phyloP scores from a whole-genome alignment of 2,329 filamentous ascomycete genomes.

The Fusarium musae region DNA sequence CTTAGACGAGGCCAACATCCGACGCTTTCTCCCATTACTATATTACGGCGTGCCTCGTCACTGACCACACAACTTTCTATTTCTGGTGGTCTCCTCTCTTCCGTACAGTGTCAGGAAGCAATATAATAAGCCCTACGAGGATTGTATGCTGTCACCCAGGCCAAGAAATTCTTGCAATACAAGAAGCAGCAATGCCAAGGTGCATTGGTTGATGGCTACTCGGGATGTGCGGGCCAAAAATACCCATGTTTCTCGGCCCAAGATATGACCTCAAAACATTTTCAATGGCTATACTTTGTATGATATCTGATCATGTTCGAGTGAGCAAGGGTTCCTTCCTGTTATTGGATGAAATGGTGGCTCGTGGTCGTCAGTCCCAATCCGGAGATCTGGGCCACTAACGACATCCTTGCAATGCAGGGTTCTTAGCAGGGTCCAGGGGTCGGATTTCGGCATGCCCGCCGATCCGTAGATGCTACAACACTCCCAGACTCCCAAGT shows the following conservation, averaged over 20 bases:
- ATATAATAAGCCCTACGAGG: not conserved
- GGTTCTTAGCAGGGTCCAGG: conserved; percentile 41
- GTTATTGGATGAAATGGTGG: conserved; percentile 19
- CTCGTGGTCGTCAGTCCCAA: conserved; percentile 31
- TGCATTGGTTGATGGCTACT: not conserved
- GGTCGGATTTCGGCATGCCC: conserved; percentile 31
- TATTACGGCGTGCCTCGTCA: not conserved
- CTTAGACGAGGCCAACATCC: not conserved
- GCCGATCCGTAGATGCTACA: conserved; percentile 28
- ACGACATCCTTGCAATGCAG: conserved; percentile 27
- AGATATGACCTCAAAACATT: not conserved
- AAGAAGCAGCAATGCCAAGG: not conserved
- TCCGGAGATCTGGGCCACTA: conserved; percentile 32
- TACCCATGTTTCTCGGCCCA: not conserved
- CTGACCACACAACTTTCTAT: not conserved
- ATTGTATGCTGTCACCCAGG: not conserved
- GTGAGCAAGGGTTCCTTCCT: not conserved
- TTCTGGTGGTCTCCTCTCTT: not conserved
- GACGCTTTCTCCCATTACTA: not conserved
- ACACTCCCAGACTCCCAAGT: not conserved
- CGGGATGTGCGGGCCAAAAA: not conserved
- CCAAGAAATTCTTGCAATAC: not conserved
- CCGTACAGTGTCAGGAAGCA: not conserved
- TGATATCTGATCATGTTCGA: not conserved
- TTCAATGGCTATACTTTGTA: not conserved